Evolutionary conservation across 2,329 filamentous ascomycete genomes (phyloP), one percentile per base, ranked within the genome.

Genomic region (Eutypa lata): DNA sequence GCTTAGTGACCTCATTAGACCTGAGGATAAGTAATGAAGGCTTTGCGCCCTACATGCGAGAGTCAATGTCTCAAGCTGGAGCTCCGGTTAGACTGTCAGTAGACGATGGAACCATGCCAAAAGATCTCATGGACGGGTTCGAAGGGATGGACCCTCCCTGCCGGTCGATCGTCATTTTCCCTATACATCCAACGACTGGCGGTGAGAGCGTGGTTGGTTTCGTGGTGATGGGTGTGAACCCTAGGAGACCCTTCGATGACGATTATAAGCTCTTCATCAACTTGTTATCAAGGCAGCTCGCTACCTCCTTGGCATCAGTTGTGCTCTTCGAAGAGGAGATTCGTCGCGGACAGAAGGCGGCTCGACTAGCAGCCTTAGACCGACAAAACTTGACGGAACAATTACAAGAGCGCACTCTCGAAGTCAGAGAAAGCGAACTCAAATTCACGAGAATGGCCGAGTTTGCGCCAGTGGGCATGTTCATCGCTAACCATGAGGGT

Each of bases 251-350:
- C 0, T 94, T 89, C 61, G 88, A 94, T 61, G 85, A 88, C 37
- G 90, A 93, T 59, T 94, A 93, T 63, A 82, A 83, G 56, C 75
- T 93, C 0, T 94, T 93, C 61, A 78, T 93, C 37, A 85, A 89
- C 60, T 76, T 93, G 1, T 72, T 93, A 5, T 87, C 85, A 46
- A 81, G 89, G 21, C 90, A 93, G 65, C 75, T 93, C 8, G 88
- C 87, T 8, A 93, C 89, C 0, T 91, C 89, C 0, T 79, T 93
- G 67, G 89, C 89, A 1, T 92, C 89, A 0, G 89, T 92, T 0
- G 88, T 92, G 0, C 71, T 94, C 2, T 92, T 92, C 53, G 89
- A 93, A 65, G 89, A 93, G 59, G 90, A 94, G 65, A 91, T 93
- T 57, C 82, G 81, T 53, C 80, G 88, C 55, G 87, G 88, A 1